phyloP scores from a whole-genome alignment of 306 rosid genomes.

The Cucumis cinereus region DNA sequence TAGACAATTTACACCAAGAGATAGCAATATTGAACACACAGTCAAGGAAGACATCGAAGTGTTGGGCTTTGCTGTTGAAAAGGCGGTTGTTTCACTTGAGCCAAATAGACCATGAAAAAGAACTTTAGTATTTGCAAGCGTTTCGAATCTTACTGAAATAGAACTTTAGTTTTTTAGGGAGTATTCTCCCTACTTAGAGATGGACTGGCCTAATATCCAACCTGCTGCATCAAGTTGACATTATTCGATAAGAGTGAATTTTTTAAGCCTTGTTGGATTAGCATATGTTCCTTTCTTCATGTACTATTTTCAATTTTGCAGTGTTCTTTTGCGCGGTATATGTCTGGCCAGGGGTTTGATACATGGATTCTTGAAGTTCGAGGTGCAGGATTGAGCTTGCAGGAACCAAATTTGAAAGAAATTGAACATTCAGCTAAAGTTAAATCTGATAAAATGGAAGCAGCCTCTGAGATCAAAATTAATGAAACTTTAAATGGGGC shows the following conservation, averaged over 20 bases:
- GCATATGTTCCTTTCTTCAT: background rate
- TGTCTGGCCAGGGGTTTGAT: conserved; percentile 89
- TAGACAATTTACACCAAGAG: too few species aligned
- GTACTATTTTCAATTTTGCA: conserved; percentile 23
- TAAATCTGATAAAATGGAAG: conserved; percentile 64
- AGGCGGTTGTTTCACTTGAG: too few species aligned
- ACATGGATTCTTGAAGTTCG: conserved; percentile 97
- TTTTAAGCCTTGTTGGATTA: background rate
- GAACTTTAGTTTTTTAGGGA: too few species aligned
- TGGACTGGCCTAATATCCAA: too few species aligned
- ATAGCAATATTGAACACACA: too few species aligned
- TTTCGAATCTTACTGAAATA: too few species aligned
- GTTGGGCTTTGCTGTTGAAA: too few species aligned
- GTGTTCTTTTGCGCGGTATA: conserved; percentile 92
- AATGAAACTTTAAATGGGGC: conserved; percentile 31
- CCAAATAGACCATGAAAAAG: too few species aligned
- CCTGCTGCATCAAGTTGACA: background rate
- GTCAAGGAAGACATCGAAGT: too few species aligned
- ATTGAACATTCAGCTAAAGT: conserved; percentile 46
- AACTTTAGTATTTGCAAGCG: too few species aligned
- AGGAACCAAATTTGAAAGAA: conserved; percentile 33
- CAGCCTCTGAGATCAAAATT: conserved; percentile 32
- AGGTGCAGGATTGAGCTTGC: conserved; percentile 90
- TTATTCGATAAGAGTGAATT: background rate
- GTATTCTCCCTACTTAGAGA: too few species aligned